These are phyloP conservation scores for Schizosaccharomyces octosporus DNA, from an alignment of 805 yeast genomes.

Conservation along the genomic window DNA sequence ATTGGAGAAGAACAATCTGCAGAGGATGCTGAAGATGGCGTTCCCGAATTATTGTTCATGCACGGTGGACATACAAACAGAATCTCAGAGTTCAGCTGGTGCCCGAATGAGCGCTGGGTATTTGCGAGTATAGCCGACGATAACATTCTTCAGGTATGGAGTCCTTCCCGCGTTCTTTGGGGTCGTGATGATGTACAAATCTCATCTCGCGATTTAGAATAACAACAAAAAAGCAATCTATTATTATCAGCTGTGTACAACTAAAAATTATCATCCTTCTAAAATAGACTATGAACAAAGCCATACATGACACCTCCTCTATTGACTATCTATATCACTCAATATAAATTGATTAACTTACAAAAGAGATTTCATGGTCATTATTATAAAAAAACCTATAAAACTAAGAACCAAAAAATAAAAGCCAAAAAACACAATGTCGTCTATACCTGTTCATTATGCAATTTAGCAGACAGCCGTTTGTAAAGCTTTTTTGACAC, in stretches of 20 bases:
- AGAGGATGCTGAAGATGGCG: constrained; percentile 35
- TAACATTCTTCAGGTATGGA: constrained; percentile 53
- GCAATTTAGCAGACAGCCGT: neutral
- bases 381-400: neutral
- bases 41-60: constrained; percentile 53
- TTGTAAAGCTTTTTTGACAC: constrained; percentile 14
- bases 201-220: constrained; percentile 9
- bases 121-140: constrained; percentile 54
- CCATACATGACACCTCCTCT: too few relatives aligned
- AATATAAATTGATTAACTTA: neutral
- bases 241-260: too few relatives aligned
- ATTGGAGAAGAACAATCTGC: constrained; percentile 28
- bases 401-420: neutral
- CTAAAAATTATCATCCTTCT: too few relatives aligned
- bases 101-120: constrained; percentile 26
- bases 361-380: neutral
- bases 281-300: too few relatives aligned
- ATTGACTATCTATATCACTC: too few relatives aligned
- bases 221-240: neutral
- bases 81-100: constrained; percentile 43
- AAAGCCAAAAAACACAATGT: neutral
- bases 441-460: neutral
- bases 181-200: constrained; percentile 20
- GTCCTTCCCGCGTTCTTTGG: constrained; percentile 25
- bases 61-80: constrained; percentile 73